Base-by-base conservation (phyloP, 257 asterid genomes). In the Solanum appendiculatum region DNA sequence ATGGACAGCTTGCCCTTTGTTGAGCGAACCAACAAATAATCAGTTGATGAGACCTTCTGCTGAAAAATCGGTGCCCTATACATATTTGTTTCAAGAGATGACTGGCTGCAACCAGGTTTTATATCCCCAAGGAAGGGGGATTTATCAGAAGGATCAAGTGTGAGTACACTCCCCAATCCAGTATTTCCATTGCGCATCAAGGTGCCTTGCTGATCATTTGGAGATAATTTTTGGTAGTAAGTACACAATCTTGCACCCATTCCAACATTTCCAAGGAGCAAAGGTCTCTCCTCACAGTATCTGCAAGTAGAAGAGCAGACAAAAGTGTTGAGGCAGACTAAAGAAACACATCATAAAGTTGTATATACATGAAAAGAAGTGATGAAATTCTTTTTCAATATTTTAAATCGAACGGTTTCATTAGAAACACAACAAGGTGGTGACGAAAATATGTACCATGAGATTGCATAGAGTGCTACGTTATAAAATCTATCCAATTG, bases 201-300 rank as follows among this genome's bases (percentile, higher is more conserved):
- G 88, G 86, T 93, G 13, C 98, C 99, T 63, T 85, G 90, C 88
- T 95, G 97, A 92, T 95, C 99, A 85, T 94, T 93, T 33, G 98
- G 95, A 21, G 91, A 83, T 27, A 93, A 91, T 91, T 97, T 97
- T 88, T 97, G 99, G 91, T 96, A 96, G 89, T 96, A 97, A 85
- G 99, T 97, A 91, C 98, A 96, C 86, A 96, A 92, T 92, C 98
- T 93, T 83, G 98, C 98, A 91, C 99, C 99, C 99, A 97, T 96
- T 88, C 99, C 99, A 74, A 92, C 91, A 91, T 97, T 96, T 86
- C 99, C 95, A 20, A 97, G 93, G 88, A 97, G 99, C 91, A 97
- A 89, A 92, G 99, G 99, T 84, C 99, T 94, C 91, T 97, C 99
- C 91, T 97, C 99, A 83, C 98, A 97, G 92, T 97, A 97, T 92